A percentile compares a stretch with the other conserved stretches of the same genome.
These are phyloP conservation scores for Cryptococcus sp. DNA, from an alignment of 1,284 basidiomycete genomes.

Conservation along the genomic window DNA sequence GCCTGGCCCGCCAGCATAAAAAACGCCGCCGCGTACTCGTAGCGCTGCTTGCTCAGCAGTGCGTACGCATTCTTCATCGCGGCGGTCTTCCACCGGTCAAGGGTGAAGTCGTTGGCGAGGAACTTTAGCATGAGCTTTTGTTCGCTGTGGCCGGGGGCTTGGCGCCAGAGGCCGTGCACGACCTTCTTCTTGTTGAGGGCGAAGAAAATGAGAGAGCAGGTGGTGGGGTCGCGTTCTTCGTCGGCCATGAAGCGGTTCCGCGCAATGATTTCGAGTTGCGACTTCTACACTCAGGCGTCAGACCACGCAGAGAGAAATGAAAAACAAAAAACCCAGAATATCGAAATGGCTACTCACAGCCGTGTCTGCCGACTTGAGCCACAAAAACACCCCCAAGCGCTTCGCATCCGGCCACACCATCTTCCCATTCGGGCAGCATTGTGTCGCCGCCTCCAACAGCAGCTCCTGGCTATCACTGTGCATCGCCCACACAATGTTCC, in stretches of 20 bases:
- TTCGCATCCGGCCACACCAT: slow-evolving; percentile 85
- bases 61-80: slow-evolving; percentile 97
- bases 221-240: slow-evolving; percentile 79
- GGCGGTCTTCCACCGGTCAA: slow-evolving; percentile 83
- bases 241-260: slow-evolving; percentile 85
- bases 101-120: slow-evolving; percentile 82
- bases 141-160: slow-evolving; percentile 90
- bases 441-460: slow-evolving; percentile 65
- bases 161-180: slow-evolving; percentile 91
- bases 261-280: slow-evolving; percentile 83
- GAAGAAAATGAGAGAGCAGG: slow-evolving; percentile 90
- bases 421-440: slow-evolving; percentile 68
- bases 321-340: neutral
- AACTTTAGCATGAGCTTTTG: slow-evolving; percentile 89
- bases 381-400: slow-evolving; percentile 79
- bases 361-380: slow-evolving; percentile 72
- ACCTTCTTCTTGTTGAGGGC: slow-evolving; percentile 87
- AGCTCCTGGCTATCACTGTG: slow-evolving; percentile 89
- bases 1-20: slow-evolving; percentile 87
- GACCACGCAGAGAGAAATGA: neutral
- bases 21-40: slow-evolving; percentile 95
- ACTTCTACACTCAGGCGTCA: slow-evolving; percentile 56
- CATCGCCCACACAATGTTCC: slow-evolving; percentile 93
- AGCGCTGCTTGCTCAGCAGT: slow-evolving; percentile 84
- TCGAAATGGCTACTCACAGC: slow-evolving; percentile 58